These are phyloP conservation scores for Populus deltoides DNA, from an alignment of 345 rosid genomes.

Conservation along the genomic window DNA sequence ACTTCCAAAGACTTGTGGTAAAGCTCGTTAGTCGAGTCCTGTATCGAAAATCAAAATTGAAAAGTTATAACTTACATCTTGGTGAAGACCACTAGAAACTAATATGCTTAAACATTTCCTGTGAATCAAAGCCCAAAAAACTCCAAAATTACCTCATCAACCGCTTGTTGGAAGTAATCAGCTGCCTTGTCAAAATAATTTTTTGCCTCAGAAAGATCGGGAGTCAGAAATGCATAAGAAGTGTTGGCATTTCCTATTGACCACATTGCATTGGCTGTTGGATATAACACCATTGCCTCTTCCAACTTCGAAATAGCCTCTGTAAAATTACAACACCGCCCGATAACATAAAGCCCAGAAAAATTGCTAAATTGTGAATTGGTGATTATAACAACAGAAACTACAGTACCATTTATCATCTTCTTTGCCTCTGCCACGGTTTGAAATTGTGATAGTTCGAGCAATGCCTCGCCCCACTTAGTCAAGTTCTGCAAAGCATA, in stretches of 20 bases:
- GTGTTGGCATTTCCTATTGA: conserved; percentile 22
- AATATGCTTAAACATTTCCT: neutral
- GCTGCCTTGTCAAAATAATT: conserved; percentile 15
- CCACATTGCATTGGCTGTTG: conserved; percentile 20
- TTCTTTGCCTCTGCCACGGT: conserved; percentile 36
- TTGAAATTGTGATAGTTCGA: conserved; percentile 64
- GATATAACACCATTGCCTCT: conserved; percentile 26
- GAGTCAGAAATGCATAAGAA: conserved; percentile 20
- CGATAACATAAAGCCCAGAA: neutral
- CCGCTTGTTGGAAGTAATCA: conserved; percentile 22
- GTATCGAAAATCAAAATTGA: neutral
- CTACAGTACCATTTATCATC: conserved; percentile 32
- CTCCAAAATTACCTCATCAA: conserved; percentile 14
- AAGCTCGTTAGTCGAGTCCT: conserved; percentile 25
- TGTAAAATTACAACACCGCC: neutral
- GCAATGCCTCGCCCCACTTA: conserved; percentile 56
- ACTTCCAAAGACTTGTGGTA: conserved; percentile 26
- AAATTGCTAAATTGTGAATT: neutral
- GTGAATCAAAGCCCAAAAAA: neutral
- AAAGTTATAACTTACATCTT: neutral
- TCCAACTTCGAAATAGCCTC: conserved; percentile 26
- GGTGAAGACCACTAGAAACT: neutral
- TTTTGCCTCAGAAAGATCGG: conserved; percentile 19
- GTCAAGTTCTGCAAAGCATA: conserved; percentile 37
- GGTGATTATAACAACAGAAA: neutral